Conservation (phyloP, 1,284 basidiomycete genomes). For the Cryptococcus sp. region DNA sequence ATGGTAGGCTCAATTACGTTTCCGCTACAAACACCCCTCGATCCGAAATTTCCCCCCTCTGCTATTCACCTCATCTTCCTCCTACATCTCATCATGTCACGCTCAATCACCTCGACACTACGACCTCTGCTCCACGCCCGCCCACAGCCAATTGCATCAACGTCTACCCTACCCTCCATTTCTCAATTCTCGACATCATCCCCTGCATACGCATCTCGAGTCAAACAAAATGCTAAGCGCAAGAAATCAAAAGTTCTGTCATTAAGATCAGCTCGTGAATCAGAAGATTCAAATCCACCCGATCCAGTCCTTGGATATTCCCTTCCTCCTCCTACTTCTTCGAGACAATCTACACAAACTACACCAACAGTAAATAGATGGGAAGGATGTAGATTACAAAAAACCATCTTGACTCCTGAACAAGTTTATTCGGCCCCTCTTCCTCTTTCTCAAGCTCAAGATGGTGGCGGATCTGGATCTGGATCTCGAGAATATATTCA, state of each 20-base stretch:
- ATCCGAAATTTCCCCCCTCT: neutral
- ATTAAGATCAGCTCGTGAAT: slow-evolving; percentile 9
- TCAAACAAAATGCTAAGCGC: slow-evolving; percentile 24
- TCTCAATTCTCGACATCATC: slow-evolving; percentile 23
- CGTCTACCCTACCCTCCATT: neutral
- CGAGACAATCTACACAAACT: neutral
- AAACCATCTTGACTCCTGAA: slow-evolving; percentile 7
- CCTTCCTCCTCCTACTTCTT: neutral
- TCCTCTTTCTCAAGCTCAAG: slow-evolving; percentile 22
- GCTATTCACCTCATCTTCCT: neutral
- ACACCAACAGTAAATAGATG: slow-evolving; percentile 14
- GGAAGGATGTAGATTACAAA: slow-evolving; percentile 26
- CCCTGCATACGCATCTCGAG: slow-evolving; percentile 13
- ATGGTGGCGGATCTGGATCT: too few species aligned
- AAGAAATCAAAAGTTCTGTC: slow-evolving; percentile 27
- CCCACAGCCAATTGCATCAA: slow-evolving; percentile 2
- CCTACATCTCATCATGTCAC: slow-evolving; percentile 3
- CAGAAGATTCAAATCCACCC: slow-evolving; percentile 8
- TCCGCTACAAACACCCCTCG: neutral
- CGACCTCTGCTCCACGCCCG: neutral
- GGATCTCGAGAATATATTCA: slow-evolving; percentile 16
- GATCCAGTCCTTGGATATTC: slow-evolving; percentile 26
- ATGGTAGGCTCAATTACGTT: neutral
- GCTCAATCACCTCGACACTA: neutral
- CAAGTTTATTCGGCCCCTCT: slow-evolving; percentile 9